Evolutionary conservation across 306 rosid species (phyloP), one percentile per base, ranked within the genome.

Genomic region (Dryas alaskensis): DNA sequence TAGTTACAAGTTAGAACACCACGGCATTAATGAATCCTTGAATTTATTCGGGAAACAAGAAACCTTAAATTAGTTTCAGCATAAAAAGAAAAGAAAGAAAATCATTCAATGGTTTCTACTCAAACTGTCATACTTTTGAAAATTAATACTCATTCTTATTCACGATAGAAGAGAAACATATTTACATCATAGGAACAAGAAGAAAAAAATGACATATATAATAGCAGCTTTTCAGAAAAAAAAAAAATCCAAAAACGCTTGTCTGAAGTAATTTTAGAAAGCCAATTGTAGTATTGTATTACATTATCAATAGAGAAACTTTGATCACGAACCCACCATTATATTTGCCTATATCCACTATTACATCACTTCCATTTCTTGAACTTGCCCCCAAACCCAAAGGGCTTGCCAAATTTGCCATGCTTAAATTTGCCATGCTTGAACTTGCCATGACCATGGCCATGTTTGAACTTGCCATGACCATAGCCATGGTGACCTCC

Each of bases 351-450:
- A 14, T 71, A 60, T 44, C 48, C 47, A 62, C 74, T 54, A 50
- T 14, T 17, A 17, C 3, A 70, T 84, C 79, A 92, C 84, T 90
- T 92, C 98, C 93, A 92, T 72, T 71, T 79, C 86, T 80, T 88
- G 80, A 79, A 83, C 85, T 58, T 65, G 6, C 91, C 88, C 80
- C 74, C 74, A 12, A 19, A 70, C 4, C 74, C 74, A 2, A 54
- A 19, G 25, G 22, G 74, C 74, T 70, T 70, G 52, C 74, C 74
- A 55, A 70, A 70, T 7, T 90, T 89, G 84, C 91, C 87, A n/a
- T 84, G 90, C 64, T 57, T 60, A 60, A 60, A 60, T 77, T 92
- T 92, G 3, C 97, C 97, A 37, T 87, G 96, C 78, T 89, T 86
- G 57, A 80, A 90, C 71, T 90, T 90, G 40, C 97, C 74, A 4